Evolutionary conservation across 805 yeast species (phyloP), one percentile per base, ranked within the genome.

Genomic region (Starmerella bombicola): DNA sequence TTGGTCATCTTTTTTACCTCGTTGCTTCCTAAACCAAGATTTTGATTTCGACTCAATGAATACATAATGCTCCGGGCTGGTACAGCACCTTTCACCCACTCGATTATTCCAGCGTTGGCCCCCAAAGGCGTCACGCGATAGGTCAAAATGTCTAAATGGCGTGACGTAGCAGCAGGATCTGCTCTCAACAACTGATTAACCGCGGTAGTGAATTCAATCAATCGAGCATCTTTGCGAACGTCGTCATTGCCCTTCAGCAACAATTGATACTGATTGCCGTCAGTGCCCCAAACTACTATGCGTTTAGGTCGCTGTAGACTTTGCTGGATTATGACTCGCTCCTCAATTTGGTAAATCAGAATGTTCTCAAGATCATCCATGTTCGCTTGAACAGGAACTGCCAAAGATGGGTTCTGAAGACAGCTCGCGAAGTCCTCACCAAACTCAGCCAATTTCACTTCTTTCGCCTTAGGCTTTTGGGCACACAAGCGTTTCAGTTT

Each of bases 161-260:
- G 65, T 46, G 76, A 75, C 36, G 78, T 71, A 0, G 96, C 77
- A 35, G 79, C 94, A 12, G 70, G 68, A 53, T 80, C 80, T 16
- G 70, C 68, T 17, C 65, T 60, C 41, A 91, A 64, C 23, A 91
- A 57, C 49, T 82, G 72, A 55, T 86, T 86, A 58, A 91, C 75
- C 60, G 85, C 79, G 1, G 83, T 74, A 0, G 96, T 83, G 52
- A 91, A 79, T 52, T 93, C 91, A 80, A 85, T 80, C 38, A 88
- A 73, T 52, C 93, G 80, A 3, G 95, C 91, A 64, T 93, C 99
- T 55, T 93, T 93, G 48, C 97, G 65, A 16, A 93, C 77, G 62
- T 91, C 98, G 60, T 91, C 99, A 47, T 76, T 71, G 7, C 78
- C 76, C 55, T 91, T 91, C 52, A 93, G 78, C 62, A 91, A 68